phyloP scores from a whole-genome alignment of 78 protist species.

The Chrysochromulina parva region DNA sequence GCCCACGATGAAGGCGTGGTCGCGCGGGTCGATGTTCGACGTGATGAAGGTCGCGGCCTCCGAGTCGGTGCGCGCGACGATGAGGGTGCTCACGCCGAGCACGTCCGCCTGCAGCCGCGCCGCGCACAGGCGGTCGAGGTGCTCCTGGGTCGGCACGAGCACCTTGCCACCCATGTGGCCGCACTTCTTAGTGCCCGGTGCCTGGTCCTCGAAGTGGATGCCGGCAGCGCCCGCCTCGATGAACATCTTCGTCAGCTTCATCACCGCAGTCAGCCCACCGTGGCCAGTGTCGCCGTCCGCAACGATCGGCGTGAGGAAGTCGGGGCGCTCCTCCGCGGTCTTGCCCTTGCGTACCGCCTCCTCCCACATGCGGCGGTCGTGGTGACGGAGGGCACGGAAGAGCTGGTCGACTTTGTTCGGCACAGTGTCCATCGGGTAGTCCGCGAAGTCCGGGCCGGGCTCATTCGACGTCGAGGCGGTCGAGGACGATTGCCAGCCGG shows the following conservation, averaged over 20 bases:
- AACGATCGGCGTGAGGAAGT: constrained; percentile 82
- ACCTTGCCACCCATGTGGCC: constrained; percentile 68
- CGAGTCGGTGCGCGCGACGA: constrained; percentile 91
- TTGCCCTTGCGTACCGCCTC: constrained; percentile 36
- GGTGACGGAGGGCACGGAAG: constrained; percentile 73
- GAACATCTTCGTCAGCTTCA: constrained; percentile 84
- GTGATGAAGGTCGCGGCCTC: constrained; percentile 84
- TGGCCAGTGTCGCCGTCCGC: constrained; percentile 96
- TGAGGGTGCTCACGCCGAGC: constrained; percentile 72
- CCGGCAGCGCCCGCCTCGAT: constrained; percentile 93
- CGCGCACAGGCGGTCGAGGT: constrained; percentile 48
- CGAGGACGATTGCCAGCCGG: constrained; percentile 80
- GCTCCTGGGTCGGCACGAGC: neutral
- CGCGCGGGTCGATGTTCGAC: constrained; percentile 77
- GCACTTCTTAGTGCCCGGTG: constrained; percentile 84
- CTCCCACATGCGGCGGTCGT: constrained; percentile 71
- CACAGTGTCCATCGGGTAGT: constrained; percentile 82
- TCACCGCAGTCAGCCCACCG: constrained; percentile 89
- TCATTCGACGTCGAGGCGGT: constrained; percentile 76
- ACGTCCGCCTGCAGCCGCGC: constrained; percentile 86
- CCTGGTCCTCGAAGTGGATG: constrained; percentile 93
- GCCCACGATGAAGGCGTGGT: constrained; percentile 75
- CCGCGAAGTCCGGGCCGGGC: constrained; percentile 88
- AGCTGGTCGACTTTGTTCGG: constrained; percentile 71
- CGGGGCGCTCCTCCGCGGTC: constrained; percentile 37